Evolutionary conservation across 306 rosid genomes (phyloP), one percentile per base, ranked within the genome.

Genomic region (Citrullus mucosospermus): DNA sequence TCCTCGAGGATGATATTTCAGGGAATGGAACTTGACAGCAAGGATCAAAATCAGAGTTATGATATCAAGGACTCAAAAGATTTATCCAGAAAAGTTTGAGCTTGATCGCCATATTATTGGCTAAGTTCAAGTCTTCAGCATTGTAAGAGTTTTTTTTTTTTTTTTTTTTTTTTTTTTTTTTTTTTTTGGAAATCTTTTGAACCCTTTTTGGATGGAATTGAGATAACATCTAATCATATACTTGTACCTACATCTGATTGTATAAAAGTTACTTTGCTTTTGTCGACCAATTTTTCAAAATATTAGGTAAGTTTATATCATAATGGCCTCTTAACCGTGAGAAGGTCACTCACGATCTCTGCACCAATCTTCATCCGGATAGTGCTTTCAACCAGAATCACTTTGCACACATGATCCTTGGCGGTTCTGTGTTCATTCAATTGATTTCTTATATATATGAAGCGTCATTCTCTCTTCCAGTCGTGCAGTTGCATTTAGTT

Each of bases 1-100:
- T 79, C 93, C 54, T 91, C 98, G 18, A 83, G 88, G 76, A 59
- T 87, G 81, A 85, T 81, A 77, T 96, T 90, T 80, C 88, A 90
- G 70, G 98, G 99, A 38, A 70, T 85, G 70, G 98, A 96, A 57
- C 87, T 91, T 61, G 85, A 83, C 70, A 80, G 78, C 20, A 86
- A 84, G 85, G 90, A 88, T 78, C 81, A 73, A 48, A 73, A 88
- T 79, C 82, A 51, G 30, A 73, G 8, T 71, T 25, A 28, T 65
- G 78, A 44, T 12, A 79, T 57, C 66, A 51, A 32, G 48, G 81
- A 82, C 56, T 30, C 84, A 28, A 83, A 76, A 55, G 84, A 51
- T 75, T 44, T 34, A 68, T 82, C 85, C 80, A 86, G 87, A 58
- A 82, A 88, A 62, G 76, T 59, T 65, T 82, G 79, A 78, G 67